phyloP scores from a whole-genome alignment of 2,329 filamentous ascomycete species.

The Fusarium sp. region DNA sequence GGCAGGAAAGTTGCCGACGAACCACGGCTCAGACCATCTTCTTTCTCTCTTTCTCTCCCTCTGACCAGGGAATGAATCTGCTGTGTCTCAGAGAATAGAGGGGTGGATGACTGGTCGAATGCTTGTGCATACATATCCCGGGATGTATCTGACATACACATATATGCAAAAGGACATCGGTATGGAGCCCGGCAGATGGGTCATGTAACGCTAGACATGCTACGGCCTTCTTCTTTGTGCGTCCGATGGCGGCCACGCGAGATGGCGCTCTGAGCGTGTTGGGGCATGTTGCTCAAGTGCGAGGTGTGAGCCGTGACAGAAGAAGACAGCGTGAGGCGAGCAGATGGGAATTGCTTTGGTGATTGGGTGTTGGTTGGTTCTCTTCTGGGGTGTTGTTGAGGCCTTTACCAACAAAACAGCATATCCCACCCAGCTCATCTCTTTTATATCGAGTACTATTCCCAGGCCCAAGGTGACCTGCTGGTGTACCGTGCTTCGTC shows the following conservation, averaged over 20 bases:
- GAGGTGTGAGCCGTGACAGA: slow-evolving; percentile 34
- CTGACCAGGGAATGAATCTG: slow-evolving; percentile 2
- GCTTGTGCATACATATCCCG: neutral
- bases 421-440: no score
- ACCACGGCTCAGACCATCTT: slow-evolving; percentile 15
- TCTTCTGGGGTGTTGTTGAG: neutral
- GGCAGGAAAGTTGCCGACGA: slow-evolving; percentile 23
- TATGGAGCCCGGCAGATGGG: slow-evolving; percentile 38
- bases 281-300: slow-evolving; percentile 31
- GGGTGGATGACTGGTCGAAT: no score
- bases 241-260: slow-evolving; percentile 45
- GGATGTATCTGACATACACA: no score
- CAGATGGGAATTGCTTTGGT: neutral
- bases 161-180: slow-evolving; percentile 15
- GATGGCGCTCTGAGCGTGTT: slow-evolving; percentile 40
- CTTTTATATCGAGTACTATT: slow-evolving; percentile 14
- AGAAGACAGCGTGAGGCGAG: slow-evolving; percentile 6
- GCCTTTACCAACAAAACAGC: neutral
- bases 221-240: slow-evolving; percentile 26
- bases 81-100: slow-evolving; percentile 22
- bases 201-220: slow-evolving; percentile 41
- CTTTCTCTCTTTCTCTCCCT: slow-evolving; percentile 1
- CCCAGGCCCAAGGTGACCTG: neutral
- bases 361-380: neutral
- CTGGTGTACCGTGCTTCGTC: slow-evolving; percentile 17